Percentiles rank a stretch among this genome's conserved stretches.
Conservation (phyloP, 768 basidiomycete genomes). For the Auricularia sp. region DNA sequence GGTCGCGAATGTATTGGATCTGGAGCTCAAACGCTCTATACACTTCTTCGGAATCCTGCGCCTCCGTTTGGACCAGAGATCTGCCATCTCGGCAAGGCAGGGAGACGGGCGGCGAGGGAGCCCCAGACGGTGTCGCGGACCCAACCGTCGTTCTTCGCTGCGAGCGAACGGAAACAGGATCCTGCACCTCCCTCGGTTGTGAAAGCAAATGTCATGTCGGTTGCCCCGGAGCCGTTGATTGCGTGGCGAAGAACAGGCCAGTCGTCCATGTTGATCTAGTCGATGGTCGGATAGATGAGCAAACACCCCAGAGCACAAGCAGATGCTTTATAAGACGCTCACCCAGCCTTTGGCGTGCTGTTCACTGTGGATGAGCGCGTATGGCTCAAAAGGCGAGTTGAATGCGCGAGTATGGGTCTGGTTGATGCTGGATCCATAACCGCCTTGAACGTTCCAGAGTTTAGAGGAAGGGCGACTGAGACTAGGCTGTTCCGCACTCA, state of each 20-base stretch:
- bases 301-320: background rate
- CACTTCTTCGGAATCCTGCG: background rate
- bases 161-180: background rate
- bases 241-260: background rate
- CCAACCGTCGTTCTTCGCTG: slow-evolving; percentile 1
- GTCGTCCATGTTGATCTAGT: slow-evolving; percentile 1
- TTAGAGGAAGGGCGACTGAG: too few species aligned
- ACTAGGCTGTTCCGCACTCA: background rate
- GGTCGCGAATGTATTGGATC: too few species aligned
- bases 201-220: background rate
- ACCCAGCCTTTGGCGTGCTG: slow-evolving; percentile 1
- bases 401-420: background rate
- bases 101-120: background rate
- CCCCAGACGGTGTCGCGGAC: background rate
- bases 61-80: slow-evolving; percentile 1
- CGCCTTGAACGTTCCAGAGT: background rate
- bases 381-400: background rate
- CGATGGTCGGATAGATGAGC: background rate
- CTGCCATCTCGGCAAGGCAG: background rate
- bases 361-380: background rate
- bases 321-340: background rate
- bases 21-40: too few species aligned
- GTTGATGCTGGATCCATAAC: background rate
- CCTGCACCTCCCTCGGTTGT: background rate
- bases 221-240: background rate